Evolutionary conservation across 1,139 yeast genomes (phyloP).

Genomic region (Tardiomyces blankii): DNA sequence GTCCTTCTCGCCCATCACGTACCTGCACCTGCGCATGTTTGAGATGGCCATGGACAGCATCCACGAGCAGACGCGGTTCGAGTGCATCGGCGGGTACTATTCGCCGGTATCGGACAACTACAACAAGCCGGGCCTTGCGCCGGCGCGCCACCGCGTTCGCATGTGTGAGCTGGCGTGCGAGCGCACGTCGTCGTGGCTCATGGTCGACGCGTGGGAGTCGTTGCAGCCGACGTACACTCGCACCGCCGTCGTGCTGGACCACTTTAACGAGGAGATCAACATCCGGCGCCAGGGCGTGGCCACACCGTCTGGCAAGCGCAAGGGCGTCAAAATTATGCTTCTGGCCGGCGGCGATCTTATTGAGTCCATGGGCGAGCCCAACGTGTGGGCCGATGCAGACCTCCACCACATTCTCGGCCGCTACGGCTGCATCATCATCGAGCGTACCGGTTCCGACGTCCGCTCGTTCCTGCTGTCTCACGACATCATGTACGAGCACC

Average conservation of each 20-base stretch:
- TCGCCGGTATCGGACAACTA: slow-evolving; percentile 96
- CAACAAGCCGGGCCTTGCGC: slow-evolving; percentile 86
- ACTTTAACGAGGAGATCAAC: slow-evolving; percentile 90
- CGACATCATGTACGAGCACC: slow-evolving; percentile 94
- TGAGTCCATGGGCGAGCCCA: slow-evolving; percentile 99
- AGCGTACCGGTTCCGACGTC: slow-evolving; percentile 94
- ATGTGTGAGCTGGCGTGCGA: slow-evolving; percentile 99
- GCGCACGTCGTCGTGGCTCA: slow-evolving; percentile 90
- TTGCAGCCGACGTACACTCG: slow-evolving; percentile 84
- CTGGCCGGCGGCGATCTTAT: slow-evolving; percentile 96
- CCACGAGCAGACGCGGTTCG: slow-evolving; percentile 83
- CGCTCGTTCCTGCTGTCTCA: slow-evolving; percentile 83
- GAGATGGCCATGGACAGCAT: slow-evolving; percentile 98
- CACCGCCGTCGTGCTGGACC: slow-evolving; percentile 92
- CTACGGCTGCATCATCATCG: slow-evolving; percentile 93
- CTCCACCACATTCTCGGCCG: slow-evolving; percentile 90
- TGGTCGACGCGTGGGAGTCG: slow-evolving; percentile 99
- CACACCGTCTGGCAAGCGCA: slow-evolving; percentile 58
- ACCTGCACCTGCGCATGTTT: slow-evolving; percentile 89
- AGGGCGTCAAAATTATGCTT: slow-evolving; percentile 91
- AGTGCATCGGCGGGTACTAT: slow-evolving; percentile 92
- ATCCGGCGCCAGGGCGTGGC: slow-evolving; percentile 79
- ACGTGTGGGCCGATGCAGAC: slow-evolving; percentile 97
- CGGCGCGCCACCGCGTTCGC: slow-evolving; percentile 79
- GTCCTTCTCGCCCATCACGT: slow-evolving; percentile 90